Base-by-base conservation (phyloP, 2,329 filamentous ascomycete species). In the Arthroderma uncinatum region DNA sequence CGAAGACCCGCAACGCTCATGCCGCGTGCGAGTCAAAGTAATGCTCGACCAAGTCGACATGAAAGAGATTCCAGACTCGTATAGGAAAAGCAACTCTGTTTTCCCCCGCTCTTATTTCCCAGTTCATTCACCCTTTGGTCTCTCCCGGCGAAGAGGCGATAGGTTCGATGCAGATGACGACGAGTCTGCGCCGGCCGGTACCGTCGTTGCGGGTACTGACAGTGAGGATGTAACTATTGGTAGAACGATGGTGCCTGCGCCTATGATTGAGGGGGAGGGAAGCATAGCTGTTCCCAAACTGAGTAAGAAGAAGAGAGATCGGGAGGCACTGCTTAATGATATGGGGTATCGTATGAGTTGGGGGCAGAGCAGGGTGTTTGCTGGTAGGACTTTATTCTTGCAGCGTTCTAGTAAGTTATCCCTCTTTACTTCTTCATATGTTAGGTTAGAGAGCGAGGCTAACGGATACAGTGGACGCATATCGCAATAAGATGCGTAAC, bases 291-390 rank as follows among this genome's bases (percentile, higher is more conserved):
- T 94, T 40, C 89, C 91, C 25, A 80, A 83, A 58, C 84, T 90
- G 71, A 83, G 83, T 53, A 84, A 82, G 67, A 76, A 78, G 47
- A 81, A 83, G 63, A 82, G 89, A 53, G 81, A 79, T 53, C 93
- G 89, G 74, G 92, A 97, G 69, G 84, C 93, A n/a, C 82, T 88
- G 53, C 76, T 97, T 60, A 97, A 97, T 68, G 91, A 97, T 67
- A 76, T 97, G 48, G 92, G 90, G 1, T 95, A 94, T 70, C 83
- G 92, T 50, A 94, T 98, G 87, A 91, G 89, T 53, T 98, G 93
- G 92, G 85, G 91, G 56, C 92, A 97, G 74, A 93, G 90, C 70
- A 81, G 92, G 66, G 88, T 92, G 9, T 96, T 97, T 75, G 85
- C 90, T 1, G 87, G 86, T 10, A 81, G 89, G 64, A 89, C 86